phyloP scores from a whole-genome alignment of 176 grass and related monocot genomes.

The Dactylis glomerata region DNA sequence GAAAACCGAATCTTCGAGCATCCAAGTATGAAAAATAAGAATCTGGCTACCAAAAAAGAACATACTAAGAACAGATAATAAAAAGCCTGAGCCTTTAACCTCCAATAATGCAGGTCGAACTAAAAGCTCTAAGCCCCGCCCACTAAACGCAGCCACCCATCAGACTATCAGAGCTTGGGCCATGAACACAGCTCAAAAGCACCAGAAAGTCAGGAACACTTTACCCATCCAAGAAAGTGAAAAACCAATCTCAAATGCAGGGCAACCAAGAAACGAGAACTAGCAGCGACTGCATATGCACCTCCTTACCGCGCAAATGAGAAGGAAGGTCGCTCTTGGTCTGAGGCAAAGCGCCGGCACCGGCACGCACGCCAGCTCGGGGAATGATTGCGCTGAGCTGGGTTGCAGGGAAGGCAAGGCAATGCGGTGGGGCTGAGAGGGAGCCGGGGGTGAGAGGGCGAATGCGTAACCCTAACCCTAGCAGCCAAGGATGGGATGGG shows the following conservation, averaged over 20 bases:
- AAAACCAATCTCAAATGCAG: conserved; percentile 13
- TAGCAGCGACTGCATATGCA: background rate
- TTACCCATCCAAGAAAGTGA: background rate
- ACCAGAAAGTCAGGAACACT: background rate
- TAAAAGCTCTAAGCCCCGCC: conserved; percentile 1
- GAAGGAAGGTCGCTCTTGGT: background rate
- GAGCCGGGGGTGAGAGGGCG: background rate
- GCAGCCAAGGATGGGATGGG: background rate
- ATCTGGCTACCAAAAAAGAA: background rate
- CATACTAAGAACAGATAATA: background rate
- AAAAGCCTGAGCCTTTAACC: conserved; percentile 21
- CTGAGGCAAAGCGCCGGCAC: background rate
- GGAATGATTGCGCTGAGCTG: background rate
- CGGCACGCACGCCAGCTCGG: background rate
- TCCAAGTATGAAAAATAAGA: conserved; percentile 1
- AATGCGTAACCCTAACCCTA: conserved; percentile 40
- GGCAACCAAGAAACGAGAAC: background rate
- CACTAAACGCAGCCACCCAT: conserved; percentile 26
- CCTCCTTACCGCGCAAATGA: conserved; percentile 18
- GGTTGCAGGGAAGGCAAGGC: background rate
- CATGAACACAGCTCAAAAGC: conserved; percentile 31
- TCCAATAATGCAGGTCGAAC: conserved; percentile 8
- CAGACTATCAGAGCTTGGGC: background rate
- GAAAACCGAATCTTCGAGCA: conserved; percentile 24
- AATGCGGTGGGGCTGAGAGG: background rate